Conservation (phyloP, 495 filamentous ascomycete genomes). For the Neurospora hispaniola region DNA sequence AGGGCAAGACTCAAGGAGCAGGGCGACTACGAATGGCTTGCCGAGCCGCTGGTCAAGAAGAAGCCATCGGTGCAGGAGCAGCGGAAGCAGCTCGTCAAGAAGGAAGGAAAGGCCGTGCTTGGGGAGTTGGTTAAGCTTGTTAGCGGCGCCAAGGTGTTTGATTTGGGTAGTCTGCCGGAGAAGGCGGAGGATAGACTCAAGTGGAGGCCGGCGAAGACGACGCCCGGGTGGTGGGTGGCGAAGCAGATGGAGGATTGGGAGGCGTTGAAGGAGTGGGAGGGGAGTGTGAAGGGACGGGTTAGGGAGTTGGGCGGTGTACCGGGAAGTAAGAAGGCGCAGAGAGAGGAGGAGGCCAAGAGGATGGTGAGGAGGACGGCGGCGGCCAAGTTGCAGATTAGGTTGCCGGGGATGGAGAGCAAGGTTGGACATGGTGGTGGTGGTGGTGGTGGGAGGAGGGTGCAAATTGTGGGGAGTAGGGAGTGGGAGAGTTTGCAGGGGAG, state of each 20-base stretch:
- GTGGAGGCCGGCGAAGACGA: constrained; percentile 36
- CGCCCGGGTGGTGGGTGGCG: constrained; percentile 34
- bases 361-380: constrained; percentile 28
- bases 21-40: constrained; percentile 50
- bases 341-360: constrained; percentile 7
- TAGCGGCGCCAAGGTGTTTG: constrained; percentile 46
- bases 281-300: constrained; percentile 26
- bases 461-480: constrained; percentile 32
- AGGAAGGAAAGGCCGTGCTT: constrained; percentile 62
- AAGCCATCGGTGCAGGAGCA: constrained; percentile 41
- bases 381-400: constrained; percentile 35
- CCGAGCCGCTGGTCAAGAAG: constrained; percentile 49
- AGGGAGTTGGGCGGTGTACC: constrained; percentile 17
- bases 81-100: constrained; percentile 46
- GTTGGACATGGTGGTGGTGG: constrained; percentile 11
- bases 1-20: constrained; percentile 53
- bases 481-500: constrained; percentile 33
- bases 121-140: constrained; percentile 61
- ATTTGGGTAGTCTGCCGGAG: constrained; percentile 36
- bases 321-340: constrained; percentile 2
- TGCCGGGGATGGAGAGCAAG: constrained; percentile 32
- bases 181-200: constrained; percentile 42
- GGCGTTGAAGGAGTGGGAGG: constrained; percentile 32
- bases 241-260: constrained; percentile 32
- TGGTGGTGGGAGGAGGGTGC: constrained; percentile 20